Evolutionary conservation across 306 rosid genomes (phyloP), one percentile per base, ranked within the genome.

Genomic region (Fagus sylvatica): DNA sequence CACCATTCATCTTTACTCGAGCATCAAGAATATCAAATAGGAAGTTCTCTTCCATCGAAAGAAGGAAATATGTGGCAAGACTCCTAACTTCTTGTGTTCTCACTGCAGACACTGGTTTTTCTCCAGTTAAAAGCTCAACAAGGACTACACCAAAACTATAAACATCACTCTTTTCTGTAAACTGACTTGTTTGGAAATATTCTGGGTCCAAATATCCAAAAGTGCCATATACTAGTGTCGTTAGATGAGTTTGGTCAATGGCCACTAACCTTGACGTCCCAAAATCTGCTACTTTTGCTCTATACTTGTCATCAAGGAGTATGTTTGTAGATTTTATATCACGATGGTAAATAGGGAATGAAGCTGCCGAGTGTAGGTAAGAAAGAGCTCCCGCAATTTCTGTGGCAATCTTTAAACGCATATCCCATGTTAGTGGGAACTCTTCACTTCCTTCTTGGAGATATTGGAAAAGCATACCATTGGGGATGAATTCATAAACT

Each of bases 401-500:
- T 36, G 33, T 6, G 2, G 80, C 87, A 51, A 42, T 42, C 10
- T 3, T 42, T 8, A 42, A 42, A 11, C 12, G 3, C 48, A 42
- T 42, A 42, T 42, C 12, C 48, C 48, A 42, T 42, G 48, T 42
- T 71, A 84, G 64, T 6, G 82, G 64, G 6, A 80, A 57, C 1
- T 84, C 82, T 13, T 77, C 67, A 2, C 39, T 80, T 11, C 49
- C 79, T 0, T 19, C 71, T 28, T 76, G 80, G 37, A 84, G 36
- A 62, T 84, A 78, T 1, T 84, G 77, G 2, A 0, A 80, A 6
- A 84, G 77, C 2, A 43, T 80, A 0, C 87, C 84, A 32, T 80
- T 84, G 0, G 80, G 84, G 60, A 76, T 84, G 77, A 84, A 80
- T 10, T 84, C 87, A 61, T 84, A 84, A 28, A 84, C 80, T 6